phyloP scores from a whole-genome alignment of 352 stramenopile species.

The Phytopythium boreale region DNA sequence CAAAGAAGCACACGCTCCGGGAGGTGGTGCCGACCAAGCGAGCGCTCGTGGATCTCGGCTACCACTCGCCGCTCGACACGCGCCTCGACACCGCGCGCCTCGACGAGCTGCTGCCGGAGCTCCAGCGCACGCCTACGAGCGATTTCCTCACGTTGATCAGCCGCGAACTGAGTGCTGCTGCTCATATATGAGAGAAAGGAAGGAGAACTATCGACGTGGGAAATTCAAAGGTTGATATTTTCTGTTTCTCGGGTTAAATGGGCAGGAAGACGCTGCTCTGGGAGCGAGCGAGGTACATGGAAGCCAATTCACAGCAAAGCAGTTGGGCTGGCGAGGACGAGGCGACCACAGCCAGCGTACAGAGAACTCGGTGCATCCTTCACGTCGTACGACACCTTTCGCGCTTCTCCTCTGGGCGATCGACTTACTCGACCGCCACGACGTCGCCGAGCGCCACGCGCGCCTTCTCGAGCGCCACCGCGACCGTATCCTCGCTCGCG shows the following conservation, averaged over 20 bases:
- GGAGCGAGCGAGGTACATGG: background rate
- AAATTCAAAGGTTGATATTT: background rate
- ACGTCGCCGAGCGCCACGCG: constrained; percentile 30
- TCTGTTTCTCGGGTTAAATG: background rate
- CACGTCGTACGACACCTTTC: background rate
- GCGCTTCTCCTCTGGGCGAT: background rate
- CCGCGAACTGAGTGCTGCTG: background rate
- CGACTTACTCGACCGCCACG: constrained; percentile 45
- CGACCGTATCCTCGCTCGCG: constrained; percentile 17
- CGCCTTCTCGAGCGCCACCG: constrained; percentile 25
- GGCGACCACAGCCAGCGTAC: background rate
- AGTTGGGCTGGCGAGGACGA: background rate
- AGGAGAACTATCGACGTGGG: background rate
- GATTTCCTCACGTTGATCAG: constrained; percentile 4
- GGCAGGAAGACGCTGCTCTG: background rate
- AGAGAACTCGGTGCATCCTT: background rate
- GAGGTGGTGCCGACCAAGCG: constrained; percentile 25
- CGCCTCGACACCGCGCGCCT: constrained; percentile 33
- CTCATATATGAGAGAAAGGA: background rate
- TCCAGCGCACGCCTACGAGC: constrained; percentile 12
- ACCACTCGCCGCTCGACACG: constrained; percentile 43
- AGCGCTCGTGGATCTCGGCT: constrained; percentile 37
- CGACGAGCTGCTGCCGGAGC: constrained; percentile 15
- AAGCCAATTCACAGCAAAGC: constrained; percentile 2
- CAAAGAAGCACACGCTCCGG: constrained; percentile 5